Evolutionary conservation across 208 protist species (phyloP), one percentile per base, ranked within the genome.

Genomic region (Spongospora subterranea): DNA sequence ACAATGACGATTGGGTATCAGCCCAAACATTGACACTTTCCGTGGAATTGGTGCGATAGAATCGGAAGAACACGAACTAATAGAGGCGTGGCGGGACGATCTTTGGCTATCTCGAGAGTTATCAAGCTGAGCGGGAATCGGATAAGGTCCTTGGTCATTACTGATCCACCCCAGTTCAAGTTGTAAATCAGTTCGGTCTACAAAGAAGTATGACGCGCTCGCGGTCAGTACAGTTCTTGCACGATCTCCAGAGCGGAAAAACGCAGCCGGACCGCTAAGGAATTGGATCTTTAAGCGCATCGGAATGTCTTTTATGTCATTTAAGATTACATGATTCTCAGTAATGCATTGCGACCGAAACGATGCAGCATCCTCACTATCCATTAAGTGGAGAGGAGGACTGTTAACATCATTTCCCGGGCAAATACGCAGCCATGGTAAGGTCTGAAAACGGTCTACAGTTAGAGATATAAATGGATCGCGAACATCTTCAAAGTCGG

Each of bases 381-480:
- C 40, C 17, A n/a, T 20, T 45, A 82, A n/a, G n/a, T 82, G 35
- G 35, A n/a, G 17, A 13, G 71, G 71, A 39, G 6, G 35, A 43
- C 13, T n/a, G n/a, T 82, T 43, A 82, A 40, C n/a, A 6, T 20
- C 35, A 82, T 43, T 20, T 20, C n/a, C 6, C 35, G 71, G 71
- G 40, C n/a, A 39, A 6, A 82, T 82, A 17, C 71, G 71, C 17
- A 82, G 6, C 71, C 71, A 82, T 35, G 35, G 71, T 17, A 82
- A 43, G 17, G 71, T 6, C 71, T 82, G 6, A n/a, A 82, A 82
- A 6, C 40, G 17, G 35, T 82, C 6, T 45, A 35, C 71, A 20
- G 71, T 82, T 6, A 82, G 6, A 35, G 71, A 35, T 6, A 82
- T 82, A 43, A 82, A 82, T 35, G 71, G 71, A n/a, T 82, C 71